Evolutionary conservation across 1,284 basidiomycete species (phyloP).

Genomic region (Austropuccinia psidii): DNA sequence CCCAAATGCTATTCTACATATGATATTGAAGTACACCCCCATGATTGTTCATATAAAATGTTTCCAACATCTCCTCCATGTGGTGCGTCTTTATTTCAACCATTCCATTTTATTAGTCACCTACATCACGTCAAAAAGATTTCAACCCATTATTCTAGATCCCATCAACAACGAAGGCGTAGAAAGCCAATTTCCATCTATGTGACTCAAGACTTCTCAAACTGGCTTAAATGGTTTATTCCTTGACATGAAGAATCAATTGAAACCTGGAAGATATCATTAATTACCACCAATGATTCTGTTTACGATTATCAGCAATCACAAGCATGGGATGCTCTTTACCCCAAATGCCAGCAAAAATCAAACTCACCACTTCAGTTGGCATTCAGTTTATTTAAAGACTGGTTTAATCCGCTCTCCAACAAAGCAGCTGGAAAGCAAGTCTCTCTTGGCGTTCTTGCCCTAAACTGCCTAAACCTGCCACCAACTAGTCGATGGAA

Average conservation of each 20-base stretch:
- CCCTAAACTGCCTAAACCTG: conserved; percentile 1
- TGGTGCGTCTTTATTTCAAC: background rate
- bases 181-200: background rate
- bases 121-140: too few relatives aligned
- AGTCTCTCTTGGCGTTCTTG: background rate
- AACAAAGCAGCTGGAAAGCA: background rate
- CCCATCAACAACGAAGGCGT: background rate
- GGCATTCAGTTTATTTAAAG: background rate
- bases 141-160: background rate
- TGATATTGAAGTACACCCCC: background rate
- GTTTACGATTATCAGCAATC: background rate
- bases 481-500: background rate
- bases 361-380: too few relatives aligned
- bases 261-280: conserved; percentile 20
- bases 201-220: background rate
- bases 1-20: background rate
- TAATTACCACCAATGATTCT: too few relatives aligned
- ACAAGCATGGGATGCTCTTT: background rate
- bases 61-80: background rate
- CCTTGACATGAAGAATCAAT: conserved; percentile 12
- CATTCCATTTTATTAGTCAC: background rate
- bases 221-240: conserved; percentile 6
- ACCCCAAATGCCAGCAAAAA: too few relatives aligned
- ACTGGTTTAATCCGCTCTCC: conserved; percentile 7
- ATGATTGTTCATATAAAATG: background rate